Base-by-base conservation (phyloP, 352 stramenopile genomes). In the Pythium aristosporum region DNA sequence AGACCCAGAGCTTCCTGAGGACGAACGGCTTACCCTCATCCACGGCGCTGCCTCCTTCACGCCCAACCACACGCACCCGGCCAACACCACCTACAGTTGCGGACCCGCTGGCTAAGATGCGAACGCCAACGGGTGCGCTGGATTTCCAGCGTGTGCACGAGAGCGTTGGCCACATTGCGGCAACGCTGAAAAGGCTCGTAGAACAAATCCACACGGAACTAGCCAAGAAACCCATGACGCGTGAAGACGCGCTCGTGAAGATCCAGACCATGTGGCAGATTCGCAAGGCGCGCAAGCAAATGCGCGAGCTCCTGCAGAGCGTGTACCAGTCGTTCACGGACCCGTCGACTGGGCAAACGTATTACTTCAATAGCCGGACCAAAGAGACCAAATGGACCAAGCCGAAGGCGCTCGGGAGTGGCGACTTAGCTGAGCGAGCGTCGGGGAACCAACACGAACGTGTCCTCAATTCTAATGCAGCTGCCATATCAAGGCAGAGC, bases 281-380 rank as follows among this genome's bases (percentile, higher is more conserved):
- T 11, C 82, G 80, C 15, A 76, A 77, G 53, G 82, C 85, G 3
- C 77, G 83, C 34, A 91, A 91, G 48, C 79, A 89, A 36, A 70
- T 94, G 16, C 79, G 80, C 42, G 67, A 71, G 37, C 67, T 94
- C 5, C 57, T 91, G 5, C 76, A 64, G 21, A 82, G 76, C 12
- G 73, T 91, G 25, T 94, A 89, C 52, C 43, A 82, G 32, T 77
- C 65, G 25, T 80, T 85, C 34, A 65, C 83, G 55, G 83, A 94
- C 61, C 80, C 82, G 4, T 48, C 53, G 9, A 91, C 81, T 3
- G 82, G 82, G 9, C 39, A 81, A 61, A 85, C 73, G 34, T 93
- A 92, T 63, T 94, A 92, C 72, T 89, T 87, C 75, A 94, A 94
- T 77, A 85, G 70, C 7, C 71, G 72, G 20, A 92, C 83, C 2